Evolutionary conservation across 2,329 filamentous ascomycete species (phyloP).

Genomic region (Pezizomycotina sp.): DNA sequence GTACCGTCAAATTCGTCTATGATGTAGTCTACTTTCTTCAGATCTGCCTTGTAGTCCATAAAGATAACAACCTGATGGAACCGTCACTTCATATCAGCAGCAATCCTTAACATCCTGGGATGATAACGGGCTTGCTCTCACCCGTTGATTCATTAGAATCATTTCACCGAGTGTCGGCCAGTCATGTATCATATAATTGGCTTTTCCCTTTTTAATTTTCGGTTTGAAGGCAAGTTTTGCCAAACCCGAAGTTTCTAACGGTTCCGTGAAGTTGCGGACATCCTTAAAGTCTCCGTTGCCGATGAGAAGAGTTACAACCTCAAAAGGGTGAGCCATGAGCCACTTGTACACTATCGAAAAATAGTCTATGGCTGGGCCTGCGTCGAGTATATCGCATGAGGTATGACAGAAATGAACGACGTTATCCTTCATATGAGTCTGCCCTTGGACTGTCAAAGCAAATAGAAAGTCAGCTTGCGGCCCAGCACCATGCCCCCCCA

Average conservation of each 20-base stretch:
- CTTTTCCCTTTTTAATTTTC: no score
- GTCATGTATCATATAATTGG: slow-evolving; percentile 36
- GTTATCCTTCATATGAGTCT: slow-evolving; percentile 40
- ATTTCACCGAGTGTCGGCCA: slow-evolving; percentile 73
- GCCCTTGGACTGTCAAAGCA: slow-evolving; percentile 38
- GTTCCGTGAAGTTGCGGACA: slow-evolving; percentile 46
- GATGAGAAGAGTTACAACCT: slow-evolving; percentile 73
- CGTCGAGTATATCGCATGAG: slow-evolving; percentile 61
- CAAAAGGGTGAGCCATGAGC: slow-evolving; percentile 63
- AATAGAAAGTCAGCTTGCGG: no score
- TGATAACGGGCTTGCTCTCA: no score
- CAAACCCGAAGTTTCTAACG: slow-evolving; percentile 56
- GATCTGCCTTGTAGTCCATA: slow-evolving; percentile 71
- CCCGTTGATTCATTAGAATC: slow-evolving; percentile 44
- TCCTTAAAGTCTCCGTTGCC: slow-evolving; percentile 66
- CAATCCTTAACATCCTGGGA: background rate
- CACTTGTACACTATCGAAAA: slow-evolving; percentile 52
- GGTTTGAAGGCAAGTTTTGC: slow-evolving; percentile 58
- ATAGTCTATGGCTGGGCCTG: slow-evolving; percentile 59
- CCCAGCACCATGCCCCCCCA: no score
- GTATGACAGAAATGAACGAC: slow-evolving; percentile 70
- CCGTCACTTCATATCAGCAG: slow-evolving; percentile 19
- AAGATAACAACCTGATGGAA: slow-evolving; percentile 62
- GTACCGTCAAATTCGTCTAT: slow-evolving; percentile 77
- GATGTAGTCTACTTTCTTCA: slow-evolving; percentile 62